Evolutionary conservation across 2,329 filamentous ascomycete genomes (phyloP), one percentile per base, ranked within the genome.

Genomic region (Ilyonectria robusta): DNA sequence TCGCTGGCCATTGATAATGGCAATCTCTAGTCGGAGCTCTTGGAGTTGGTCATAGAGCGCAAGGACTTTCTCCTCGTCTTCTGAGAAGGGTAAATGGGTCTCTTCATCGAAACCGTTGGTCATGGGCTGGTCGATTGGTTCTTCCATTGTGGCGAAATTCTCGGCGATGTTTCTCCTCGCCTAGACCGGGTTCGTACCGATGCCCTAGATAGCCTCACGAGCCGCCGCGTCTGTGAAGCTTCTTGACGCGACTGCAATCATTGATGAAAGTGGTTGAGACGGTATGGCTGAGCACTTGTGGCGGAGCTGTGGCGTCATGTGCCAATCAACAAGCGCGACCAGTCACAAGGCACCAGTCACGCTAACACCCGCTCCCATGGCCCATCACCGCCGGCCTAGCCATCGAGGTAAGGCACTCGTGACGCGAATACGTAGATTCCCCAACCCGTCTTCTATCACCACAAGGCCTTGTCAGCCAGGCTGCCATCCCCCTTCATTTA

Each of bases 1-100:
- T n/a, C 81, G 77, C 53, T 85, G 84, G 5, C 86, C 86, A 50
- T 81, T 85, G 13, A 94, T 80, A 44, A 96, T 84, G 42, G 91
- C 91, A 62, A 91, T 88, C 81, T 96, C 91, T 23, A 95, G 82
- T 74, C 91, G 88, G 50, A 95, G 84, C 77, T 93, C 89, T 75
- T 92, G 89, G 29, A 94, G 83, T 71, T 87, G 87, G 78, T 94
- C 91, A 80, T 94, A 93, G 55, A 95, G 86, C 46, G 89, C 86
- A 40, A 96, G 83, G 31, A 92, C 86, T 70, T 86, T 85, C 73
- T 86, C 83, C 80, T 97, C 94, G 66, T 88, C 85, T 40, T 89
- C 85, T 1, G 91, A 93, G 48, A 95, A 83, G 8, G 86, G 83
- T 42, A 90, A 84, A 65, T 77, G 72, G 19, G 73, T 65, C 31